phyloP scores from a whole-genome alignment of 805 yeast species.

The Metschnikowia aberdeeniae region DNA sequence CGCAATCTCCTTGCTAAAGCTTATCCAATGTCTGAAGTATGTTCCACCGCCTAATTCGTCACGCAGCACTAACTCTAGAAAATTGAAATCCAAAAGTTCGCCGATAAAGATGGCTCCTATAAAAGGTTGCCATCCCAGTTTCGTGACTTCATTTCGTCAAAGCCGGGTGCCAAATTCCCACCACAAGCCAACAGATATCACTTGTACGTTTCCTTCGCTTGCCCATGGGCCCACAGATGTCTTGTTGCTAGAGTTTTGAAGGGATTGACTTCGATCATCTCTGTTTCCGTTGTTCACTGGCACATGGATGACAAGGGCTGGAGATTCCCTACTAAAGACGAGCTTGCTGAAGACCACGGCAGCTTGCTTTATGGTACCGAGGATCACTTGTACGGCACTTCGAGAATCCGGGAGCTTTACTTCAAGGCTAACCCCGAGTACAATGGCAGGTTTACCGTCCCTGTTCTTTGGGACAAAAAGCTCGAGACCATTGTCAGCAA shows the following conservation, averaged over 20 bases:
- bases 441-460: slow-evolving; percentile 84
- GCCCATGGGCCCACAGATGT: slow-evolving; percentile 96
- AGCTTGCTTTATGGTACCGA: slow-evolving; percentile 44
- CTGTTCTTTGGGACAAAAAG: slow-evolving; percentile 88
- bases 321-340: slow-evolving; percentile 62
- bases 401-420: slow-evolving; percentile 67
- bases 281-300: slow-evolving; percentile 85
- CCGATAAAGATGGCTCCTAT: slow-evolving; percentile 51
- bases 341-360: slow-evolving; percentile 41
- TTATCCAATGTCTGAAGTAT: slow-evolving; percentile 2
- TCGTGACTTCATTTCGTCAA: slow-evolving; percentile 57
- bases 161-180: slow-evolving; percentile 56
- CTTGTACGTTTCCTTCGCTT: slow-evolving; percentile 79
- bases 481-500: slow-evolving; percentile 81
- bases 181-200: slow-evolving; percentile 84
- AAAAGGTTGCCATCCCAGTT: slow-evolving; percentile 55
- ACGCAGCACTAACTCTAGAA: slow-evolving; percentile 15
- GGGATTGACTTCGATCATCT: slow-evolving; percentile 57
- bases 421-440: slow-evolving; percentile 72
- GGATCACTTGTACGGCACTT: slow-evolving; percentile 50
- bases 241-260: slow-evolving; percentile 69
- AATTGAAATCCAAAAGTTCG: slow-evolving; percentile 46
- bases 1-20: not conserved
- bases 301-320: slow-evolving; percentile 84
- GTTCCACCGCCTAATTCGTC: not conserved